Conservation (phyloP, 139 green algal species). For the Chloropicon primus region DNA sequence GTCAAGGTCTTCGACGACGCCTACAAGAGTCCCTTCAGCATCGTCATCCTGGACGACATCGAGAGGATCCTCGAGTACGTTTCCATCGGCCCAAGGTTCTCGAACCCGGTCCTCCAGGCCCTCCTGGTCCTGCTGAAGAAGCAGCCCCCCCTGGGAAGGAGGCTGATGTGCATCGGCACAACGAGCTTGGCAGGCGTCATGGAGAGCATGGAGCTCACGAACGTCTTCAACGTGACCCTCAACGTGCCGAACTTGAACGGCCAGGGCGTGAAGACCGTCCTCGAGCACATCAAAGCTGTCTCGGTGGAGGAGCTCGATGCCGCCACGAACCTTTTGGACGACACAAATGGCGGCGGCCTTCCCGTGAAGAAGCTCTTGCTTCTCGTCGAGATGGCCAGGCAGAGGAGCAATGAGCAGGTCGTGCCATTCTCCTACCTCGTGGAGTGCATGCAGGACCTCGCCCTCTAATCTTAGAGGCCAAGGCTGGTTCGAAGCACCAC, state of each 20-base stretch:
- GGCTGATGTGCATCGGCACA: conserved; percentile 77
- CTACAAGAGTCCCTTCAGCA: conserved; percentile 68
- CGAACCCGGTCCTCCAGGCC: conserved; percentile 82
- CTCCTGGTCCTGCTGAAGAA: conserved; percentile 91
- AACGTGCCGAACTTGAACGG: conserved; percentile 62
- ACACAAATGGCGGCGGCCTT: conserved; percentile 20
- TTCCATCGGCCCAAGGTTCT: conserved; percentile 89
- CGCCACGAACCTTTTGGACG: background rate
- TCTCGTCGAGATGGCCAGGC: conserved; percentile 81
- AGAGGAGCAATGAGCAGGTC: conserved; percentile 9
- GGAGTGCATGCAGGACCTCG: background rate
- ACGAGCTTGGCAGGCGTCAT: conserved; percentile 49
- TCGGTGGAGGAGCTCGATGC: conserved; percentile 4
- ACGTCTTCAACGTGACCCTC: conserved; percentile 72
- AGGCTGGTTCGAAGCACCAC: no score
- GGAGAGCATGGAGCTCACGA: conserved; percentile 49
- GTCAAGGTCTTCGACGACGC: conserved; percentile 79
- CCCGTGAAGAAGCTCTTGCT: conserved; percentile 93
- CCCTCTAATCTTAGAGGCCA: background rate
- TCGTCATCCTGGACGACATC: conserved; percentile 92
- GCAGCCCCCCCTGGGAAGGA: conserved; percentile 62
- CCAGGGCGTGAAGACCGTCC: conserved; percentile 54
- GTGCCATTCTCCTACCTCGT: background rate
- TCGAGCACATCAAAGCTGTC: conserved; percentile 52
- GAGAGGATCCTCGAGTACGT: conserved; percentile 97